Base-by-base conservation (phyloP, 495 filamentous ascomycete genomes). In the Sporormia fimetaria region DNA sequence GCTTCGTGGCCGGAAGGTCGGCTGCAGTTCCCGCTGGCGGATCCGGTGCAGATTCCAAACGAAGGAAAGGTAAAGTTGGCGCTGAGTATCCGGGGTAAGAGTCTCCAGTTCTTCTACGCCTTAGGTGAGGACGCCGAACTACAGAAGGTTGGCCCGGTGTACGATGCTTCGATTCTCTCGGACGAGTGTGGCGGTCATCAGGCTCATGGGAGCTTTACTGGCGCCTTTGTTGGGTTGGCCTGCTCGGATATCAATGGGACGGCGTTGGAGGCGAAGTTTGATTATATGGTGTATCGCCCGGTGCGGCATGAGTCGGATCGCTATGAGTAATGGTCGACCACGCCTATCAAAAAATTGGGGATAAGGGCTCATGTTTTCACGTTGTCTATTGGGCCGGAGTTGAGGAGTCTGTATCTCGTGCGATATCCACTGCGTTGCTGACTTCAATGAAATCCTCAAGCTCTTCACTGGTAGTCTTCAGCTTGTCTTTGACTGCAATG, bases 381-480 rank as follows among this genome's bases (percentile, higher is more conserved):
- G n/a, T n/a, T n/a, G n/a, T n/a, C n/a, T n/a, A n/a, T n/a, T n/a
- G n/a, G n/a, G n/a, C n/a, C n/a, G 35, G 27, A 3, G 35, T 28
- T 11, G 33, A 21, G 11, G 23, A 30, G 16, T 38, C 44, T 2
- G 14, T 32, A 21, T 48, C 32, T 23, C 34, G 21, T 1, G 71
- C 75, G 52, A 87, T 81, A 58, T 90, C 87, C 24, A 87, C 85
- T 0, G 80, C 80, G 47, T 80, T 70, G 46, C 86, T 94, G 16
- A 83, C 80, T 50, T 90, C 83, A 21, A 94, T 78, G 63, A 95
- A 96, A 42, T 95, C 90, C 58, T 96, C 90, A 26, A 96, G 55
- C 62, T 96, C 90, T 57, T 96, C 87, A 37, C 84, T 92, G 1
- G 94, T 81, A 15, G 86, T 95, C 68, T 92, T 94, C 37, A 98